A percentile compares a stretch with the other conserved stretches of the same genome.
Conservation (phyloP, 2,329 filamentous ascomycete genomes). For the Stagonosporopsis tanaceti region DNA sequence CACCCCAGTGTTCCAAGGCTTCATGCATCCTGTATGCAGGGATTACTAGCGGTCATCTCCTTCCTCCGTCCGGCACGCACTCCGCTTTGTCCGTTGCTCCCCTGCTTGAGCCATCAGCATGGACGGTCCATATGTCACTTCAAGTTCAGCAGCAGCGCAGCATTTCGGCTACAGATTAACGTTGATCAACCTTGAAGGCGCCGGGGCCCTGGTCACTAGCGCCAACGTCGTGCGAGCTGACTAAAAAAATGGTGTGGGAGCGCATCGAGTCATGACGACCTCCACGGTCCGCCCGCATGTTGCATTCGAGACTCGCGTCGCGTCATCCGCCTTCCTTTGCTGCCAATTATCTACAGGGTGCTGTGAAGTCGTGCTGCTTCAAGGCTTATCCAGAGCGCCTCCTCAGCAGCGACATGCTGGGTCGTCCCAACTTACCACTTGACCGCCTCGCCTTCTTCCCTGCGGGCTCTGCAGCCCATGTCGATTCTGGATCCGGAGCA, state of each 20-base stretch:
- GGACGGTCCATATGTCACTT: neutral
- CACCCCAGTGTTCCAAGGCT: slow-evolving; percentile 14
- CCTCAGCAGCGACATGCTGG: slow-evolving; percentile 25
- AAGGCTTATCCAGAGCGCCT: slow-evolving; percentile 16
- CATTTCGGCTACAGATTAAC: slow-evolving; percentile 1
- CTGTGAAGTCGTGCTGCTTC: neutral
- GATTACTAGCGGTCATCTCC: slow-evolving; percentile 4
- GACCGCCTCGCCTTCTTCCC: slow-evolving; percentile 29
- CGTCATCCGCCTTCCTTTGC: neutral
- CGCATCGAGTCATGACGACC: slow-evolving; percentile 7
- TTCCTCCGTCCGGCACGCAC: neutral
- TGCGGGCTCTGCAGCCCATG: slow-evolving; percentile 31
- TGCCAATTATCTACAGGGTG: neutral
- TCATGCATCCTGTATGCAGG: slow-evolving; percentile 18
- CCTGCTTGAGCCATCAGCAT: neutral
- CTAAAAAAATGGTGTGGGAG: slow-evolving; percentile 14
- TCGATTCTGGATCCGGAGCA: slow-evolving; percentile 50
- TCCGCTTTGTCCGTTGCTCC: neutral
- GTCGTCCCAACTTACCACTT: slow-evolving; percentile 26
- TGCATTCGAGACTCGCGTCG: neutral
- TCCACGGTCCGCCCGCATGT: slow-evolving; percentile 3
- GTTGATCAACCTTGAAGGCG: slow-evolving; percentile 3
- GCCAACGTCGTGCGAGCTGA: slow-evolving; percentile 20
- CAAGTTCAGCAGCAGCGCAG: slow-evolving; percentile 3
- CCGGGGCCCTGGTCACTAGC: slow-evolving; percentile 12